Conservation (phyloP, 2,329 filamentous ascomycete species). For the Trichoderma sp. region DNA sequence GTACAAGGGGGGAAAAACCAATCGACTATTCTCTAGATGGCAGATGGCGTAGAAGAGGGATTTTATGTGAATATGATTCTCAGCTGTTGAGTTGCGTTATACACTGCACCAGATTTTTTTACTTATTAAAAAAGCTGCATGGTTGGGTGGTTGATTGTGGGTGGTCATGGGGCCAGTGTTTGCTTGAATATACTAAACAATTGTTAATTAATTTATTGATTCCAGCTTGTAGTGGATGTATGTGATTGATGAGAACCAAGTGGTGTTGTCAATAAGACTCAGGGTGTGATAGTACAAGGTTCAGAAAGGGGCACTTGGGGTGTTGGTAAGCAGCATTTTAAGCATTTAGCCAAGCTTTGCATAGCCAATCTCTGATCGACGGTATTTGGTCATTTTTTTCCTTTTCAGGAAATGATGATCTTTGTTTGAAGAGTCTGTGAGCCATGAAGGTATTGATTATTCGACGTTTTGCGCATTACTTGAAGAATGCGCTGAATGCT, state of each 20-base stretch:
- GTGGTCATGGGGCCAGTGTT: constrained; percentile 1
- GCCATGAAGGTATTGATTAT: not conserved
- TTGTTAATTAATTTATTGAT: constrained; percentile 7
- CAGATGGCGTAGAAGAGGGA: constrained; percentile 31
- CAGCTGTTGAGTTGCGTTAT: constrained; percentile 30
- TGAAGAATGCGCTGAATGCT: not conserved
- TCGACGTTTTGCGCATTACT: too few species aligned
- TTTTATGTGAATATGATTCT: constrained; percentile 32
- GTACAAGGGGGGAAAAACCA: constrained; percentile 30
- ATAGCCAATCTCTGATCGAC: not conserved
- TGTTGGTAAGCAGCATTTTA: not conserved
- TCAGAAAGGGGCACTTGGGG: too few species aligned
- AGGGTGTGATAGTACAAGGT: not conserved
- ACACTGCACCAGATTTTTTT: constrained; percentile 4
- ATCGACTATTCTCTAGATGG: constrained; percentile 27
- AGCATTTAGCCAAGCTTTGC: not conserved
- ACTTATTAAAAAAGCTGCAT: constrained; percentile 5
- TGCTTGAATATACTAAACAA: constrained; percentile 20
- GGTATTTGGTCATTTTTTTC: not conserved
- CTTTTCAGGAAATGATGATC: not conserved
- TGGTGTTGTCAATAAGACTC: not conserved
- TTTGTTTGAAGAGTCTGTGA: not conserved
- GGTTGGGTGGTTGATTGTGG: constrained; percentile 28
- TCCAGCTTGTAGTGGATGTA: not conserved
- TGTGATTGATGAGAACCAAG: not conserved